These are phyloP conservation scores for Claviceps arundinis DNA, from an alignment of 2,329 filamentous ascomycete species.

Conservation along the genomic window DNA sequence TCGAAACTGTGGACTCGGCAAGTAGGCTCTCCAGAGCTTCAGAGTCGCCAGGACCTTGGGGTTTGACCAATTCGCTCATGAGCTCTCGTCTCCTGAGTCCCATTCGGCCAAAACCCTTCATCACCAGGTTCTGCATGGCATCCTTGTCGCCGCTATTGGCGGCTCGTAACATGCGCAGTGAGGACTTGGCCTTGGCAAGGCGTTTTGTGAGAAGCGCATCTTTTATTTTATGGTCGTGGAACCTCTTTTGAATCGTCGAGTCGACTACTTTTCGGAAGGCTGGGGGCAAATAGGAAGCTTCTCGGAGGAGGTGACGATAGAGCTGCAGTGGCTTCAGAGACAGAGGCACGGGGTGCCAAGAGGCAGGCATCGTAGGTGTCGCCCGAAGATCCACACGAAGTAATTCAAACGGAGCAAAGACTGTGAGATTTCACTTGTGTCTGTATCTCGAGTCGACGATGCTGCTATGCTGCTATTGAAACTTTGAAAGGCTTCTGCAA, in stretches of 20 bases:
- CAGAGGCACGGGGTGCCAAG: constrained; percentile 13
- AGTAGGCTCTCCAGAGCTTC: constrained; percentile 25
- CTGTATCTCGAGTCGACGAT: no score
- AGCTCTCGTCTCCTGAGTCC: constrained; percentile 39
- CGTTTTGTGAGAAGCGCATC: constrained; percentile 16
- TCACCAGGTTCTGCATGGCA: constrained; percentile 34
- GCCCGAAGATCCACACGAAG: no score
- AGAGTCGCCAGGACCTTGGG: constrained; percentile 26
- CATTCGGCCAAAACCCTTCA: constrained; percentile 36
- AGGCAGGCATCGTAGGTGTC: constrained; percentile 15
- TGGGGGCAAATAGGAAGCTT: constrained; percentile 45
- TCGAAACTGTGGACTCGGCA: constrained; percentile 1
- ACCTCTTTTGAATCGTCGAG: constrained; percentile 30
- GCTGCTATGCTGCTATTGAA: no score
- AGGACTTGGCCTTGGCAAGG: constrained; percentile 26
- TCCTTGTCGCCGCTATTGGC: constrained; percentile 37
- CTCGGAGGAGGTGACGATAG: constrained; percentile 47
- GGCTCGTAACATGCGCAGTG: constrained; percentile 36
- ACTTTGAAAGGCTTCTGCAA: no score
- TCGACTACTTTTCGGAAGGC: constrained; percentile 32
- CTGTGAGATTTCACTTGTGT: no score
- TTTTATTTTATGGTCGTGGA: constrained; percentile 26
- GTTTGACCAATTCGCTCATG: constrained; percentile 23
- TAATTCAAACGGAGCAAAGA: no score
- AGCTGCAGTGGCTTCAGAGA: constrained; percentile 21